phyloP scores from a whole-genome alignment of 495 filamentous ascomycete genomes.

The Venustampulla echinocandica region DNA sequence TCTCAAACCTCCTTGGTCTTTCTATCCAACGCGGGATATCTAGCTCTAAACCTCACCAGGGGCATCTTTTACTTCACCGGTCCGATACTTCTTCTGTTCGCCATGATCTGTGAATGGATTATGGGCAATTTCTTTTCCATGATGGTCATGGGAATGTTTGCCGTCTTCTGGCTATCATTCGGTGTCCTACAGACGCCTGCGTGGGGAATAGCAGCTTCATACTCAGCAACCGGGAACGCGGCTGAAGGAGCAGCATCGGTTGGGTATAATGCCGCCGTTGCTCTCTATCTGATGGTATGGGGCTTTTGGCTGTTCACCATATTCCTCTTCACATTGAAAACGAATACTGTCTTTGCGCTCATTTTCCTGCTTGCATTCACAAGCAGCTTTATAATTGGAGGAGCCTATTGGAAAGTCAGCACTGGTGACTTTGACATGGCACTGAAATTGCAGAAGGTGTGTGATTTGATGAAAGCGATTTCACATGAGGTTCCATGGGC shows the following conservation, averaged over 20 bases:
- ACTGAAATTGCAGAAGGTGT: slow-evolving; percentile 36
- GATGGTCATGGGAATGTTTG: slow-evolving; percentile 50
- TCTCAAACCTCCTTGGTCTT: slow-evolving; percentile 13
- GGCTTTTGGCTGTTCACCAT: slow-evolving; percentile 49
- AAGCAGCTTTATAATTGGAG: slow-evolving; percentile 38
- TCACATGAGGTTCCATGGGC: neutral
- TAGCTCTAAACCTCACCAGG: slow-evolving; percentile 17
- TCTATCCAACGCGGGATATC: no score
- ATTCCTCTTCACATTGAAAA: slow-evolving; percentile 46
- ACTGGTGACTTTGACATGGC: slow-evolving; percentile 36
- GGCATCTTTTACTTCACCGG: slow-evolving; percentile 51
- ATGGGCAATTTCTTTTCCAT: slow-evolving; percentile 46
- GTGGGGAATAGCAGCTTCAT: slow-evolving; percentile 38
- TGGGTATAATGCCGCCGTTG: slow-evolving; percentile 41
- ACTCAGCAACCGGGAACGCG: slow-evolving; percentile 33
- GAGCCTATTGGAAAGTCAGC: slow-evolving; percentile 42
- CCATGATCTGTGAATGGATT: slow-evolving; percentile 43
- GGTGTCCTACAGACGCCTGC: slow-evolving; percentile 44
- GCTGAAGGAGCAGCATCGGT: slow-evolving; percentile 34
- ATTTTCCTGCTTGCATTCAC: slow-evolving; percentile 45
- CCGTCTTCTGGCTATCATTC: slow-evolving; percentile 49
- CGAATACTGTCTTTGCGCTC: slow-evolving; percentile 43
- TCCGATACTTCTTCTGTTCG: slow-evolving; percentile 37
- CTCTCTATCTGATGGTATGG: slow-evolving; percentile 45
- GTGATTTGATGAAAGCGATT: neutral